phyloP scores from a whole-genome alignment of 1,284 basidiomycete species.

The Leccinum cinnamomeum region DNA sequence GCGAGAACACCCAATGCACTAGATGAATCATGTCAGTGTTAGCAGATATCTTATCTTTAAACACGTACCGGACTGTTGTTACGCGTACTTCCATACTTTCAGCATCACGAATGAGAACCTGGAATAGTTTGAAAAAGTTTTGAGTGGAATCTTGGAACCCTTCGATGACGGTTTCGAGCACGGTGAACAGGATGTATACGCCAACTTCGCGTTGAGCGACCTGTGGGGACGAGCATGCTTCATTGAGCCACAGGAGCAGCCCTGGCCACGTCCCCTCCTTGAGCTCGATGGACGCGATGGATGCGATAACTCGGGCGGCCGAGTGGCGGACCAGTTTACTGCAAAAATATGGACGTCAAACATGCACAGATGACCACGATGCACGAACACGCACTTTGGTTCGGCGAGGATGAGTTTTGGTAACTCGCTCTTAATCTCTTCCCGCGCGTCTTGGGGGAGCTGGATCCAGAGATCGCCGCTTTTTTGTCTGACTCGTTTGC shows the following conservation, averaged over 20 bases:
- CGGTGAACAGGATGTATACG: constrained; percentile 88
- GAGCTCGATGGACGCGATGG: constrained; percentile 91
- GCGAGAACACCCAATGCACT: constrained; percentile 91
- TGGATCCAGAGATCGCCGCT: constrained; percentile 85
- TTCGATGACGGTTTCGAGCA: constrained; percentile 91
- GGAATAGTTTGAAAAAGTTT: constrained; percentile 84
- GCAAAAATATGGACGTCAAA: constrained; percentile 9
- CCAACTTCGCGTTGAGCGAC: constrained; percentile 84
- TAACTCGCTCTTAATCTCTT: constrained; percentile 85
- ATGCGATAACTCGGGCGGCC: constrained; percentile 89
- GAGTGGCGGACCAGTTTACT: constrained; percentile 89
- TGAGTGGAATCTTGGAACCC: constrained; percentile 79
- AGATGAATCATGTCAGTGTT: constrained; percentile 12
- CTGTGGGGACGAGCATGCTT: constrained; percentile 70
- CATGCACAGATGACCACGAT: not conserved
- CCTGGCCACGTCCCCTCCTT: constrained; percentile 82
- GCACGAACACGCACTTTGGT: constrained; percentile 57
- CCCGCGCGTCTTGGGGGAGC: constrained; percentile 69
- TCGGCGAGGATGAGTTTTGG: constrained; percentile 82
- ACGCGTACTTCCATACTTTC: constrained; percentile 91
- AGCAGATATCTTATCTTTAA: not conserved
- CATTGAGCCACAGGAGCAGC: constrained; percentile 87
- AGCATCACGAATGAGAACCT: constrained; percentile 78
- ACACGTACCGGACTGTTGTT: constrained; percentile 77
- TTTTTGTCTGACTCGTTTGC: constrained; percentile 86